phyloP scores from a whole-genome alignment of 148 eudicot species.

The Diospyros kaki region DNA sequence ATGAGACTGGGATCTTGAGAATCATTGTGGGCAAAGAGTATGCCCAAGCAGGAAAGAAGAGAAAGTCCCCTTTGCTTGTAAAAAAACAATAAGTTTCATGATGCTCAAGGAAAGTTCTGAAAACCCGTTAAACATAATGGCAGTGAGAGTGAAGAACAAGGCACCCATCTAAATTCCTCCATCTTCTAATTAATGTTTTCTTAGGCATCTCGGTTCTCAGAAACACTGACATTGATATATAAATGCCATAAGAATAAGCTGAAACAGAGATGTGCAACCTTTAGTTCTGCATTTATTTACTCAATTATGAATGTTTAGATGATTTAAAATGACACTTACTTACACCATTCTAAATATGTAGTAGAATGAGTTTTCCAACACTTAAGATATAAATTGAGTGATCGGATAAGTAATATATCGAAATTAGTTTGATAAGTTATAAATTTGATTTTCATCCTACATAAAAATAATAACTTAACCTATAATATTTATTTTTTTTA shows the following conservation, averaged over 20 bases:
- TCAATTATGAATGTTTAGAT: too few species aligned
- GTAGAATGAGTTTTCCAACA: slow-evolving; percentile 18
- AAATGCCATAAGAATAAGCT: slow-evolving; percentile 23
- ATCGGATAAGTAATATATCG: too few species aligned
- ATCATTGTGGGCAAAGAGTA: slow-evolving; percentile 34
- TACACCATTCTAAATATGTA: slow-evolving; percentile 27
- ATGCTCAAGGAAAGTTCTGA: slow-evolving; percentile 33
- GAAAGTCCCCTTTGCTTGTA: slow-evolving; percentile 41
- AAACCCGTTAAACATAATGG: slow-evolving; percentile 30
- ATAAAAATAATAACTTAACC: too few species aligned
- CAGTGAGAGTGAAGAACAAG: slow-evolving; percentile 16
- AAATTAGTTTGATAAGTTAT: too few species aligned
- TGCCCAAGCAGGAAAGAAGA: slow-evolving; percentile 45
- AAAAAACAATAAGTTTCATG: slow-evolving; percentile 30
- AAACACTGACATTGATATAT: slow-evolving; percentile 27
- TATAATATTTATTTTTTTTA: too few species aligned
- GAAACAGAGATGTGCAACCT: neutral
- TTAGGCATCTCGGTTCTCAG: slow-evolving; percentile 28
- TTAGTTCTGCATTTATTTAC: neutral
- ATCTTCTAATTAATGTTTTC: neutral
- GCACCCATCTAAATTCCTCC: slow-evolving; percentile 29
- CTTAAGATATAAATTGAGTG: too few species aligned
- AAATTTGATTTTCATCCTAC: too few species aligned
- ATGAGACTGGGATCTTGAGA: slow-evolving; percentile 30
- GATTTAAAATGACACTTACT: neutral